These are phyloP conservation scores for Gryganskiella cystojenkinii DNA, from an alignment of 192 early-diverging fungal genomes.

Conservation along the genomic window DNA sequence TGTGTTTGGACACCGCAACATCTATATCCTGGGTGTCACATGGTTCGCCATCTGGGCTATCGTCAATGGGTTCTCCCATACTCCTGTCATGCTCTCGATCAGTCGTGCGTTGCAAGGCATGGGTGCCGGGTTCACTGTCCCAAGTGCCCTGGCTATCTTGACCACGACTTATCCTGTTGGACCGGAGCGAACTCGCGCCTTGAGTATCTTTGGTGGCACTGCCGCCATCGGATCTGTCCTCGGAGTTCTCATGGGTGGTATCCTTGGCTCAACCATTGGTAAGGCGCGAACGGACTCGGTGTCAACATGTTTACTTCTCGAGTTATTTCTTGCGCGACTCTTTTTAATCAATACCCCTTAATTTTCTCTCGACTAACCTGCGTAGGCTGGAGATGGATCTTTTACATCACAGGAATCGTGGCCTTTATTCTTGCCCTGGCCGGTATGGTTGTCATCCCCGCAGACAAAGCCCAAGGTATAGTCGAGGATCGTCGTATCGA, in stretches of 20 bases:
- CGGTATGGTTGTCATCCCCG: constrained; percentile 12
- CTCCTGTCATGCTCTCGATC: constrained; percentile 18
- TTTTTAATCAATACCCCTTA: too few species aligned
- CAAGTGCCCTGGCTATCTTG: constrained; percentile 26
- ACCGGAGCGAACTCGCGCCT: constrained; percentile 10
- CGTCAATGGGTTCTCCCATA: constrained; percentile 20
- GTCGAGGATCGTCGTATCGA: constrained; percentile 18
- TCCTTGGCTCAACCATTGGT: constrained; percentile 22
- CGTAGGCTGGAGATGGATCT: constrained; percentile 30
- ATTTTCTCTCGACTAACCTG: too few species aligned
- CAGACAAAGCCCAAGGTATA: neutral
- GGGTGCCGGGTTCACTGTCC: constrained; percentile 33
- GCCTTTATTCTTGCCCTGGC: constrained; percentile 11
- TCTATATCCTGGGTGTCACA: constrained; percentile 16
- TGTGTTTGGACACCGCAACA: constrained; percentile 29
- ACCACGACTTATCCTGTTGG: constrained; percentile 21
- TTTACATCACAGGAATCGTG: constrained; percentile 25
- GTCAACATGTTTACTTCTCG: too few species aligned
- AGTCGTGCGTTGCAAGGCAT: constrained; percentile 32
- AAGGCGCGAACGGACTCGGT: too few species aligned
- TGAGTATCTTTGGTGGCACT: constrained; percentile 22
- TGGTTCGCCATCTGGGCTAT: constrained; percentile 20
- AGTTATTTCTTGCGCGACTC: too few species aligned
- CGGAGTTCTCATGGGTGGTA: constrained; percentile 26
- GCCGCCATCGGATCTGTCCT: constrained; percentile 23